A percentile compares a stretch with the other conserved stretches of the same genome.
phyloP scores from a whole-genome alignment of 805 yeast genomes.

The Candida rishiriensis region DNA sequence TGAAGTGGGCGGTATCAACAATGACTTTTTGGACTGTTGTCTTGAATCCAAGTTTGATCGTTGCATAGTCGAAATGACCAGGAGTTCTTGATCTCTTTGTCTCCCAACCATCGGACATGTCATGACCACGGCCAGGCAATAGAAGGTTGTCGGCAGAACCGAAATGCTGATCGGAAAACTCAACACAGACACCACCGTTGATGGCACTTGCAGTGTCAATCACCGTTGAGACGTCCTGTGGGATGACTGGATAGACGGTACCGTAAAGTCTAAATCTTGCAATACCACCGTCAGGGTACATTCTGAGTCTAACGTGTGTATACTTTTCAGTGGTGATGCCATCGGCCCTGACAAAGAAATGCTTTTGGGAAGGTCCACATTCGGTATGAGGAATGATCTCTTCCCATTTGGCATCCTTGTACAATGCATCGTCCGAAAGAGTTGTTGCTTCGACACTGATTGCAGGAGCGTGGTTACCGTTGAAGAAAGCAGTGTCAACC shows the following conservation, averaged over 20 bases:
- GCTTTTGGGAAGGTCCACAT: constrained; percentile 88
- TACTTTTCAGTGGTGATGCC: constrained; percentile 54
- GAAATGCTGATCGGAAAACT: constrained; percentile 88
- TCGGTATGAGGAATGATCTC: constrained; percentile 61
- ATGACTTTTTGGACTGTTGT: constrained; percentile 55
- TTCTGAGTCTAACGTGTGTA: constrained; percentile 78
- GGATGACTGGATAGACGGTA: constrained; percentile 65
- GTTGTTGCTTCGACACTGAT: constrained; percentile 76
- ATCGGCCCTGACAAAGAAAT: constrained; percentile 62
- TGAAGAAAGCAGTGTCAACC: constrained; percentile 89
- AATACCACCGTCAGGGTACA: constrained; percentile 98
- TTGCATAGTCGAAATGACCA: constrained; percentile 90
- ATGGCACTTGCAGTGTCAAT: constrained; percentile 78
- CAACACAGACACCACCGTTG: constrained; percentile 85
- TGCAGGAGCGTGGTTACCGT: constrained; percentile 92
- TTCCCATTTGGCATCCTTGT: constrained; percentile 55
- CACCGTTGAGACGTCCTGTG: constrained; percentile 39
- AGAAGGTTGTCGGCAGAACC: constrained; percentile 87
- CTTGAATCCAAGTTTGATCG: constrained; percentile 69
- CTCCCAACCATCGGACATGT: constrained; percentile 99
- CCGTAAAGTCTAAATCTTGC: constrained; percentile 93
- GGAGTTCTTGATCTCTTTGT: constrained; percentile 80
- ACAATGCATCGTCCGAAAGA: constrained; percentile 32
- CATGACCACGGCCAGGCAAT: constrained; percentile 90
- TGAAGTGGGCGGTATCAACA: constrained; percentile 88